Conservation (phyloP, 805 yeast species). For the Ogataea nitratoaversa region DNA sequence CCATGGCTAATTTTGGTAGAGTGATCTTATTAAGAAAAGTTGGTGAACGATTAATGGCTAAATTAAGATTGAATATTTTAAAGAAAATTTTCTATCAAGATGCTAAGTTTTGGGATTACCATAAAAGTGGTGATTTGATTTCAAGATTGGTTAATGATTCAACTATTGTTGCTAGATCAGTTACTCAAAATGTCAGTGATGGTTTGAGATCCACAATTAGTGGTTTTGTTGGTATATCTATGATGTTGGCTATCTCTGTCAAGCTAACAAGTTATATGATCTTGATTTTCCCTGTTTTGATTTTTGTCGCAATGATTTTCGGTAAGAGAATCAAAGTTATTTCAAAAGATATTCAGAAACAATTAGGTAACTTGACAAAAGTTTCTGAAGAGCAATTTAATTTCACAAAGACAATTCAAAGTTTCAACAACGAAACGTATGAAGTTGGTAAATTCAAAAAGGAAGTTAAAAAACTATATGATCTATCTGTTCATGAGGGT, state of each 20-base stretch:
- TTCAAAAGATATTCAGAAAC: constrained; percentile 74
- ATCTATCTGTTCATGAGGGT: constrained; percentile 78
- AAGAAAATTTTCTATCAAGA: constrained; percentile 79
- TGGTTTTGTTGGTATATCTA: constrained; percentile 80
- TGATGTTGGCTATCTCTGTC: constrained; percentile 88
- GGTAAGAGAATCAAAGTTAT: constrained; percentile 74
- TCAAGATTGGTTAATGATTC: constrained; percentile 87
- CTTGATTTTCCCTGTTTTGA: constrained; percentile 76
- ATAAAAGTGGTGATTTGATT: constrained; percentile 87
- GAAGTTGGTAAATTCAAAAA: constrained; percentile 74
- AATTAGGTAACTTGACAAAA: constrained; percentile 80
- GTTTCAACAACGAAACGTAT: constrained; percentile 78
- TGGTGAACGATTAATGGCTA: constrained; percentile 85
- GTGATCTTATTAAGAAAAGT: constrained; percentile 69
- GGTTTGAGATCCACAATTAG: constrained; percentile 83
- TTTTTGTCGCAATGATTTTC: constrained; percentile 73
- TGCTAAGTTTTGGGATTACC: constrained; percentile 82
- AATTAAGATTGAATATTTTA: constrained; percentile 73
- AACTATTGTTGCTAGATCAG: constrained; percentile 77
- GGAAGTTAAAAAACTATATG: constrained; percentile 61
- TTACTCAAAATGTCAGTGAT: constrained; percentile 86
- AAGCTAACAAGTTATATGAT: constrained; percentile 80
- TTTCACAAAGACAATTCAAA: constrained; percentile 82
- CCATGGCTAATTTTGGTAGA: constrained; percentile 76
- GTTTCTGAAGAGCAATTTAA: constrained; percentile 88